Conservation (phyloP, 2,329 filamentous ascomycete genomes). For the Tolypocladium inflatum region DNA sequence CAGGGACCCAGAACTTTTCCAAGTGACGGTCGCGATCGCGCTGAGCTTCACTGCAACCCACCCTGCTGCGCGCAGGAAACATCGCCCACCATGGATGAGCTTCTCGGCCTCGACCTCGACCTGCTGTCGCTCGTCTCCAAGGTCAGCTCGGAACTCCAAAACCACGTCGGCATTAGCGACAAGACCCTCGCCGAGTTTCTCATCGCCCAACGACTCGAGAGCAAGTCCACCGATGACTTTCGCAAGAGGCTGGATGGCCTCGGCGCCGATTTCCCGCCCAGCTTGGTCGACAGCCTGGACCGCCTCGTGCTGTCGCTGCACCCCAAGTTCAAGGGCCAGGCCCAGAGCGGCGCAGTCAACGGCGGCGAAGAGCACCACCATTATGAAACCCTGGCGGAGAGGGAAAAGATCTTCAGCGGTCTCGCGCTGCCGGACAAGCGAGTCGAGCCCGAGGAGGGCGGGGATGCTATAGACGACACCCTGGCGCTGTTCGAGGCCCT, state of each 20-base stretch:
- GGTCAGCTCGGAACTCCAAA: conserved; percentile 88
- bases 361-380: conserved; percentile 30
- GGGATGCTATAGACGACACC: conserved; percentile 80
- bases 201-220: conserved; percentile 79
- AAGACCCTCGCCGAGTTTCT: conserved; percentile 96
- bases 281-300: conserved; percentile 84
- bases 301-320: conserved; percentile 84
- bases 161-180: conserved; percentile 84
- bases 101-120: conserved; percentile 82
- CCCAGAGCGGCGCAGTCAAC: conserved; percentile 20
- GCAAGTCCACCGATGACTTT: conserved; percentile 62
- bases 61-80: conserved; percentile 10
- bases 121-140: conserved; percentile 89
- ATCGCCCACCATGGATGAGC: conserved; percentile 64
- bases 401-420: conserved; percentile 82
- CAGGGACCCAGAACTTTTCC: background rate
- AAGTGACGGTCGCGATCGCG: background rate
- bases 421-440: conserved; percentile 77
- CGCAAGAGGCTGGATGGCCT: conserved; percentile 64
- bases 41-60: background rate
- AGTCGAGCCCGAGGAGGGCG: conserved; percentile 22
- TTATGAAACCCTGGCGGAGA: conserved; percentile 50
- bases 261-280: conserved; percentile 74
- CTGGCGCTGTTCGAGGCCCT: conserved; percentile 84
- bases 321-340: conserved; percentile 69